phyloP scores from a whole-genome alignment of 73 alveolate genomes.

The Tetrahymena borealis region DNA sequence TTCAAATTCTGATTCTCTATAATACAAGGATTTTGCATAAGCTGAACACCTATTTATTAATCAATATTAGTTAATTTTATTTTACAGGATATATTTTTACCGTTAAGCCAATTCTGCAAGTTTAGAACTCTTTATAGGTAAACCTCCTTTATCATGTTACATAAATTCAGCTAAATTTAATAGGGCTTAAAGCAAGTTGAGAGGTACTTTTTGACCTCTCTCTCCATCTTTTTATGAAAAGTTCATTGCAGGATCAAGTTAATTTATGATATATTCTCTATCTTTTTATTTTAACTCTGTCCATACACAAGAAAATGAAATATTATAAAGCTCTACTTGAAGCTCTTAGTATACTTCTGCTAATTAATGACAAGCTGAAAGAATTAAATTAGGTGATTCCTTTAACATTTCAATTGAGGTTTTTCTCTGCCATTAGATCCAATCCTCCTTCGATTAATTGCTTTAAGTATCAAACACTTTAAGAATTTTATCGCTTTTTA shows the following conservation, averaged over 20 bases:
- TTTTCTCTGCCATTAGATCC: conserved; percentile 95
- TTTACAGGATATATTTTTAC: not conserved
- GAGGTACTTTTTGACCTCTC: conserved; percentile 67
- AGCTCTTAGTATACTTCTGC: conserved; percentile 87
- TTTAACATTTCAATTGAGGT: conserved; percentile 70
- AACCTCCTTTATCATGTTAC: conserved; percentile 89
- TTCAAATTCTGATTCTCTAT: conserved; percentile 88
- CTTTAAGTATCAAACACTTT: conserved; percentile 25
- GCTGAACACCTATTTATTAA: conserved; percentile 69
- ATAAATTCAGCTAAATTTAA: conserved; percentile 95
- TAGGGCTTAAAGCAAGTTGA: conserved; percentile 67
- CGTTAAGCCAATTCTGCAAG: conserved; percentile 90
- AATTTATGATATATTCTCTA: conserved; percentile 62
- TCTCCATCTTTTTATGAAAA: not conserved
- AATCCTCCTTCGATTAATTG: conserved; percentile 55
- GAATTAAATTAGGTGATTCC: conserved; percentile 81
- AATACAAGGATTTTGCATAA: conserved; percentile 95
- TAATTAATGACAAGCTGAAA: conserved; percentile 77
- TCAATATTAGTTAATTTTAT: not conserved
- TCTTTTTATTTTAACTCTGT: conserved; percentile 69
- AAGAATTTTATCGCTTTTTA: conserved; percentile 32
- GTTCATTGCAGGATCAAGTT: conserved; percentile 64
- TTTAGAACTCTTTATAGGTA: conserved; percentile 69
- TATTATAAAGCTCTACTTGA: conserved; percentile 83
- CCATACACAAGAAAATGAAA: conserved; percentile 89